Evolutionary conservation across 1,284 basidiomycete genomes (phyloP).

Genomic region (Malassezia dermatis): DNA sequence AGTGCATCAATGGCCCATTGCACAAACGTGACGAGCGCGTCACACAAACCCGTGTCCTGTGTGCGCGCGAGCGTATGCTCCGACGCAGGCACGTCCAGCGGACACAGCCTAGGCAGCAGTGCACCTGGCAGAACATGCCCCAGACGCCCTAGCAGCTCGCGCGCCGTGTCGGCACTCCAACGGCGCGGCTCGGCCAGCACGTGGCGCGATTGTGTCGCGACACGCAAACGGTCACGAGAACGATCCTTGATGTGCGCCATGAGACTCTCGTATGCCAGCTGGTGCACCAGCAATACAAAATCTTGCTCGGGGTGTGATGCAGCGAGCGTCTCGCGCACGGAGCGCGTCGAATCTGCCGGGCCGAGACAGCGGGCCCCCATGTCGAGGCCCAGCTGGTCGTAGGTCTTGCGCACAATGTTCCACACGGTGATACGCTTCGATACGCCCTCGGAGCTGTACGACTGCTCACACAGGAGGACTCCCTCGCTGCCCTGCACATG

Average conservation of each 20-base stretch:
- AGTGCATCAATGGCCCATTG: constrained; percentile 7
- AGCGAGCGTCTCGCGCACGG: not conserved
- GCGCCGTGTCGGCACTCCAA: constrained; percentile 8
- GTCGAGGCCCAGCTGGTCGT: constrained; percentile 9
- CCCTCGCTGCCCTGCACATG: not conserved
- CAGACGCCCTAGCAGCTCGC: constrained; percentile 6
- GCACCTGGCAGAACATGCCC: not conserved
- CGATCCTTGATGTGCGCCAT: constrained; percentile 10
- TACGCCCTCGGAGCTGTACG: not conserved
- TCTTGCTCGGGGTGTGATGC: not conserved
- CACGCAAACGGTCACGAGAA: constrained; percentile 8
- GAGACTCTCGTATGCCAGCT: constrained; percentile 15
- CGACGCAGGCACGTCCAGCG: not conserved
- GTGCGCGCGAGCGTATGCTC: not conserved
- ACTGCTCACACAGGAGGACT: not conserved
- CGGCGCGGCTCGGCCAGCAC: constrained; percentile 2
- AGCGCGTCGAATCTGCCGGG: not conserved
- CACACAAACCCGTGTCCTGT: not conserved
- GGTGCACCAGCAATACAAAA: constrained; percentile 11
- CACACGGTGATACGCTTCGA: constrained; percentile 14
- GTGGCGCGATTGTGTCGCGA: not conserved
- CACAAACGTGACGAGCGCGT: constrained; percentile 1
- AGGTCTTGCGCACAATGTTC: constrained; percentile 17
- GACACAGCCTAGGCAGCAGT: not conserved
- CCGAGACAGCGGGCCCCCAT: constrained; percentile 3